Evolutionary conservation across 140 eudicot species (phyloP), one percentile per base, ranked within the genome.

Genomic region (Flaveria floridana): DNA sequence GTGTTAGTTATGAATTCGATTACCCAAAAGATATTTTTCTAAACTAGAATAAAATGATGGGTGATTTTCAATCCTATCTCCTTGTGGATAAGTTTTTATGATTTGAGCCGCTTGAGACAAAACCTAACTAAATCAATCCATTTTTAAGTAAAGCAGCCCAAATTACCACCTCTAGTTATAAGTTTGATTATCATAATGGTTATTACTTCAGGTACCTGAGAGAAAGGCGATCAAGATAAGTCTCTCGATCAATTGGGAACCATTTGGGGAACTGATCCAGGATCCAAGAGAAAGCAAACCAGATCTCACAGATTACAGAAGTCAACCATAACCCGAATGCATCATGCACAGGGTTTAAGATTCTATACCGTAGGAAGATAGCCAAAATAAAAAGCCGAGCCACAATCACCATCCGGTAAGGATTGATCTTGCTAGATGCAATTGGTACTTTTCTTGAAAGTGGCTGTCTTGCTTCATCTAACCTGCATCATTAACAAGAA

Each of bases 251-350:
- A 46, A 94, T 94, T 19, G 96, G 99, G 82, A 83, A 90, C 99
- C 99, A 94, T 78, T 94, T 94, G 57, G 99, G 99, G 78, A 94
- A 94, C 87, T 94, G 99, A 90, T 94, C 99, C 11, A 94, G 97
- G 75, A 94, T 94, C 99, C 99, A 94, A 30, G 99, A 94, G 85
- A 86, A 52, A 23, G 99, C 99, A 79, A 94, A 94, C 99, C 99
- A 94, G 78, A 94, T 94, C 81, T 94, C 99, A 65, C 99, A 94
- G 71, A 88, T 82, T 34, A 94, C 87, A 15, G 99, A 94, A 23
- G 99, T 86, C 52, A 94, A 84, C 99, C 99, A 94, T 82, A 94
- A 88, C 53, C 99, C 97, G 48, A 94, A 55, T 70, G 99, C 99
- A 68, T 90, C 97, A 57, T 94, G 91, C 74, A 90, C 99, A 4